Evolutionary conservation across 495 filamentous ascomycete genomes (phyloP).

Genomic region (Astrocystis sublimbata): DNA sequence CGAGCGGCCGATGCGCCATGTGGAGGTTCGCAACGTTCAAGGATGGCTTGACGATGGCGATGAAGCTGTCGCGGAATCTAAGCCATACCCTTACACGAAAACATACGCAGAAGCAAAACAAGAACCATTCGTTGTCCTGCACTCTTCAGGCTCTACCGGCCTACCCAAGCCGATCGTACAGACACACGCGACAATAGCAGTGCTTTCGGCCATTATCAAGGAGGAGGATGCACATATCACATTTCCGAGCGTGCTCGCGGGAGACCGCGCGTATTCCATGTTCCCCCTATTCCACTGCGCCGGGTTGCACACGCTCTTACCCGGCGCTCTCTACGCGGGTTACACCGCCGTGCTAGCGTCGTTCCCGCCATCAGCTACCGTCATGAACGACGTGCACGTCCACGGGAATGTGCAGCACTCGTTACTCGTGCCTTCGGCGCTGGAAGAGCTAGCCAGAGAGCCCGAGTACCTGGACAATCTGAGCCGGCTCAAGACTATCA

Average conservation of each 20-base stretch:
- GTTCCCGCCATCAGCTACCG: background rate
- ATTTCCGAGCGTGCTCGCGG: background rate
- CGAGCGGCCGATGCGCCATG: slow-evolving; percentile 13
- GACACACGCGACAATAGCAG: slow-evolving; percentile 46
- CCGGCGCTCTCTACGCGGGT: background rate
- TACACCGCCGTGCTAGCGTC: slow-evolving; percentile 2
- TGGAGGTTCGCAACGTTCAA: slow-evolving; percentile 4
- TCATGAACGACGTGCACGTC: slow-evolving; percentile 9
- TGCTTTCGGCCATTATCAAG: slow-evolving; percentile 29
- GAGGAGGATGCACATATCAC: background rate
- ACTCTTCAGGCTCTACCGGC: slow-evolving; percentile 61
- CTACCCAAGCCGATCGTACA: slow-evolving; percentile 52
- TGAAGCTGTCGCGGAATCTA: slow-evolving; percentile 7
- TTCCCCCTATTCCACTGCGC: slow-evolving; percentile 16
- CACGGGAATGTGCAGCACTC: slow-evolving; percentile 12
- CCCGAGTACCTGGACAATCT: slow-evolving; percentile 17
- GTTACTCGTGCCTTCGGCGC: background rate
- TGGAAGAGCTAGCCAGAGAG: background rate
- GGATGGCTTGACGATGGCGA: slow-evolving; percentile 13
- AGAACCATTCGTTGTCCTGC: slow-evolving; percentile 48
- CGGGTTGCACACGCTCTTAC: background rate
- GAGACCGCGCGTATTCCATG: background rate
- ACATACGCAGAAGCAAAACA: slow-evolving; percentile 41
- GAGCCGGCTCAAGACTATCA: background rate
- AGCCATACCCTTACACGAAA: slow-evolving; percentile 37